Evolutionary conservation across 371 early-diverging fungal genomes (phyloP).

Genomic region (Mortierella sp.): DNA sequence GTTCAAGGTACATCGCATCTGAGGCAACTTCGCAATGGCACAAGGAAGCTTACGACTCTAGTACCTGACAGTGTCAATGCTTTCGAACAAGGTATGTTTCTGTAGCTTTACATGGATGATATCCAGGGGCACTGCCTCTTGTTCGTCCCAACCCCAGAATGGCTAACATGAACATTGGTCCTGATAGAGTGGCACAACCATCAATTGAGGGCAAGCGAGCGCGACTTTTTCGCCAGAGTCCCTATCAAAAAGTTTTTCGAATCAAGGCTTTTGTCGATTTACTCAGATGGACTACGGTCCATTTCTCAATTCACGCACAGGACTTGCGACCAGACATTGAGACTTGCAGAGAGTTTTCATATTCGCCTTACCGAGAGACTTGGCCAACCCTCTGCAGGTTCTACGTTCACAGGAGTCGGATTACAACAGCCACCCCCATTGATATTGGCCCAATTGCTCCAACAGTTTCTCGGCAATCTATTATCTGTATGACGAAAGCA

Average conservation of each 20-base stretch:
- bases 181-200: conserved; percentile 46
- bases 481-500: conserved; percentile 31
- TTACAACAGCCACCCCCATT: conserved; percentile 9
- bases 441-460: conserved; percentile 17
- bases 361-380: conserved; percentile 21
- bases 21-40: conserved; percentile 38
- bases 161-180: background rate
- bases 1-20: conserved; percentile 39
- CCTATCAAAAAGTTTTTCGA: conserved; percentile 50
- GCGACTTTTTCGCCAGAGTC: conserved; percentile 43
- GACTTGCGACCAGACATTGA: conserved; percentile 31
- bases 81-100: conserved; percentile 39
- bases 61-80: conserved; percentile 40
- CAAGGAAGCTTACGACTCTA: conserved; percentile 25
- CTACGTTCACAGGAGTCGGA: background rate
- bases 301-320: conserved; percentile 28
- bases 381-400: background rate
- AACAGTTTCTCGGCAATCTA: conserved; percentile 33
- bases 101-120: no score
- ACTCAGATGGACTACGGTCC: conserved; percentile 36
- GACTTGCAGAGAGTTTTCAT: conserved; percentile 25
- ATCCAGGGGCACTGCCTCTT: no score
- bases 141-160: no score
- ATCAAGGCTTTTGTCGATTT: conserved; percentile 31
- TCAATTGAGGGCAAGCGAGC: conserved; percentile 45